Evolutionary conservation across 1,284 basidiomycete genomes (phyloP).

Genomic region (Heimioporus retisporus): DNA sequence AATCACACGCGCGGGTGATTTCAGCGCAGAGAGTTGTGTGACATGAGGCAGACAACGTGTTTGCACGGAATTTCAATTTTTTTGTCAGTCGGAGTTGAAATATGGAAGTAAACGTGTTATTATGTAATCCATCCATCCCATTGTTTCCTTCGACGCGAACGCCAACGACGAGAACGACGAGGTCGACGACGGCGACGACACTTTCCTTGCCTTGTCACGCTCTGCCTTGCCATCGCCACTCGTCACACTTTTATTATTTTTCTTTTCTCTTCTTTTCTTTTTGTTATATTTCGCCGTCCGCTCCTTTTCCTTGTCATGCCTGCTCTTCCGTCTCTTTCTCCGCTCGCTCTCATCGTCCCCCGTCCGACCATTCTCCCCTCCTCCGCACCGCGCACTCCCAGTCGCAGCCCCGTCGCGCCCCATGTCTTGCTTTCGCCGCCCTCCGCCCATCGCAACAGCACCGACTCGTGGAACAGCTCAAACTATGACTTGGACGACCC

Average conservation of each 20-base stretch:
- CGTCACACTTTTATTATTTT: constrained; percentile 31
- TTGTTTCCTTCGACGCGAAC: constrained; percentile 30
- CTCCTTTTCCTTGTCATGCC: constrained; percentile 42
- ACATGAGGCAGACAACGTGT: constrained; percentile 40
- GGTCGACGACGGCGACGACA: constrained; percentile 31
- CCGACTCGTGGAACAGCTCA: constrained; percentile 86
- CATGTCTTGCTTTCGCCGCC: constrained; percentile 60
- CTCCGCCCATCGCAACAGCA: constrained; percentile 72
- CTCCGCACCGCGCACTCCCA: constrained; percentile 61
- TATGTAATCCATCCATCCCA: constrained; percentile 31
- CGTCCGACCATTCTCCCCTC: constrained; percentile 57
- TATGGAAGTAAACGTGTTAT: constrained; percentile 30
- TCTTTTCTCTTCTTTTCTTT: constrained; percentile 3
- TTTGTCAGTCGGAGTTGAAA: constrained; percentile 30
- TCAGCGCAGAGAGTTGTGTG: constrained; percentile 25
- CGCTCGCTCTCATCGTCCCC: constrained; percentile 66
- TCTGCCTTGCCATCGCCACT: constrained; percentile 8
- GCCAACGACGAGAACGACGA: constrained; percentile 33
- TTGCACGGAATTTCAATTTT: constrained; percentile 25
- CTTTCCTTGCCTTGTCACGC: constrained; percentile 30
- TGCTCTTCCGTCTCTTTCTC: constrained; percentile 48
- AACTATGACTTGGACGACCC: constrained; percentile 67
- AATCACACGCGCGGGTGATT: constrained; percentile 32
- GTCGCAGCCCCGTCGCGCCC: constrained; percentile 54
- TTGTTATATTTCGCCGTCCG: constrained; percentile 27